A percentile compares a stretch with the other conserved stretches of the same genome.
These are phyloP conservation scores for Flaveria linearis DNA, from an alignment of 129 eudicot genomes.

Conservation along the genomic window DNA sequence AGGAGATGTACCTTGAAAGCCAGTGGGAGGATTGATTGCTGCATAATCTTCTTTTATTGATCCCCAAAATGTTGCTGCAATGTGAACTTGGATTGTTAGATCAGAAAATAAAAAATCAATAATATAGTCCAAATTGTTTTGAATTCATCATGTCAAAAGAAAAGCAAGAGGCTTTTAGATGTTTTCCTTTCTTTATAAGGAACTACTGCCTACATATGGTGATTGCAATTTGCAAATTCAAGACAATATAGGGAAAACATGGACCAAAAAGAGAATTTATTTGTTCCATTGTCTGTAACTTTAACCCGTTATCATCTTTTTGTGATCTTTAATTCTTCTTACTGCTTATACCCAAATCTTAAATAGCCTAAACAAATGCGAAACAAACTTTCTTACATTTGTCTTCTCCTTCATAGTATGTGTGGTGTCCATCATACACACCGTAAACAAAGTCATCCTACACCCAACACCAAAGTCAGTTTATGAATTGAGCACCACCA, in stretches of 20 bases:
- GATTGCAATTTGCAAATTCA: neutral
- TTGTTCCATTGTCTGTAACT: neutral
- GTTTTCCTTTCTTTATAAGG: neutral
- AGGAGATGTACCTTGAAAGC: slow-evolving; percentile 76
- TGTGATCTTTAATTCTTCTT: neutral
- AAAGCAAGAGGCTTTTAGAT: neutral
- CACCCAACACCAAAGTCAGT: slow-evolving; percentile 24
- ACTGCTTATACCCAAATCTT: neutral
- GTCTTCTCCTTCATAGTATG: slow-evolving; percentile 64
- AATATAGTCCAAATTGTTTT: neutral
- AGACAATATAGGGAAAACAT: neutral
- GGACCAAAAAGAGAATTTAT: neutral
- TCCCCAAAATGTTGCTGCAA: slow-evolving; percentile 80
- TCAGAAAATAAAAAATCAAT: neutral
- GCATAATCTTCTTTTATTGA: slow-evolving; percentile 77
- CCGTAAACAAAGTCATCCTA: slow-evolving; percentile 86
- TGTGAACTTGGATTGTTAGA: slow-evolving; percentile 8
- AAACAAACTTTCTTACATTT: slow-evolving; percentile 42
- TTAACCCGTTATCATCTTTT: neutral
- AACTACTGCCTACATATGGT: neutral
- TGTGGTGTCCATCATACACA: slow-evolving; percentile 78
- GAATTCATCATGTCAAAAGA: no score
- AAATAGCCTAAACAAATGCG: neutral
- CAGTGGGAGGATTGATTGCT: slow-evolving; percentile 75
- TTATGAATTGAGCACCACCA: neutral